Base-by-base conservation (phyloP, 1,284 basidiomycete species). In the Sparassis latifolia region DNA sequence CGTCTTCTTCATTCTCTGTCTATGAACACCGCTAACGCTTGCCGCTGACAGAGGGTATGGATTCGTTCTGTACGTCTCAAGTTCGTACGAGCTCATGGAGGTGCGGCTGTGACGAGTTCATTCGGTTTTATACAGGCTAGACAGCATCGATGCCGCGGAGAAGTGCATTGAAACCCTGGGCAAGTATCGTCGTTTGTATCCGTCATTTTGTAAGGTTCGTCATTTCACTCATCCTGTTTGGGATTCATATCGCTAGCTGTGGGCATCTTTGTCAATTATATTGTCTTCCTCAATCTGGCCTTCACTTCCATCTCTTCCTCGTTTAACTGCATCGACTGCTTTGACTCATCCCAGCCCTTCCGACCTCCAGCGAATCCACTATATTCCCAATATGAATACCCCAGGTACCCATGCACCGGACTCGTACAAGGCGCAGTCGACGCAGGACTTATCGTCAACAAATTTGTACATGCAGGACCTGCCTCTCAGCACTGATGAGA, bases 391-490 rank as follows among this genome's bases (percentile, higher is more conserved):
- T 1, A 20, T 20, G 20, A 20, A 20, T 20, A 20, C 20, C 20
- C 20, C 20, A 20, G 20, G 20, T 20, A 20, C 20, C 20, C 20
- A 20, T 20, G 35, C 70, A 3, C 73, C 71, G 33, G 74, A 73
- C 47, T 72, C 76, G 3, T 87, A 88, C 76, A 87, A 87, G 62
- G 66, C 75, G 12, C 77, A 78, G 61, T 87, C 87, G 86, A 84
- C 86, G 48, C 72, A 75, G 53, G 84, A 88, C 61, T 65, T 66
- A 42, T 59, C 61, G 10, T 86, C 83, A 48, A 86, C 84, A 10
- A 88, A 88, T 64, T 64, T 88, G 51, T 88, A 88, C 64, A 80
- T 88, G 63, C 86, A 88, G 65, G 85, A 86, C 10, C 71, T 88
- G 42, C 85, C 85, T 2, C 57, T 86, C 52, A 80, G 74, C 55